Percentiles rank a stretch among this genome's conserved stretches.
Conservation (phyloP, 164 flowering plant genomes). For the Vitis rupestris region DNA sequence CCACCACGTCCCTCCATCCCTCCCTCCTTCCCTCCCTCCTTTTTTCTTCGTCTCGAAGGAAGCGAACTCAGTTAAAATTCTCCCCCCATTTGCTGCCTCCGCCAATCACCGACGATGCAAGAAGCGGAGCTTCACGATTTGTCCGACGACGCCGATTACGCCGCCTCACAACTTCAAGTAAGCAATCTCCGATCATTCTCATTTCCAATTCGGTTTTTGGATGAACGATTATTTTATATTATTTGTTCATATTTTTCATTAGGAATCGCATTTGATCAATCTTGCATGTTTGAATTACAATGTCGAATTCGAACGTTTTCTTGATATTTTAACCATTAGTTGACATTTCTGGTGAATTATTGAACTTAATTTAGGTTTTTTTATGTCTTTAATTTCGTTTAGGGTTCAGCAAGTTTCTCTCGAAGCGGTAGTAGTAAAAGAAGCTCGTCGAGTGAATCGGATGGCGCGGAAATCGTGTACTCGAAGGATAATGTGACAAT, state of each 20-base stretch:
- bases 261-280: background rate
- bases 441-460: slow-evolving; percentile 50
- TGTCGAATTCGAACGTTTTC: background rate
- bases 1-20: background rate
- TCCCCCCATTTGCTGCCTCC: background rate
- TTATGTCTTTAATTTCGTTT: slow-evolving; percentile 3
- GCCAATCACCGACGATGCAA: slow-evolving; percentile 45
- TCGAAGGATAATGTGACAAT: slow-evolving; percentile 88
- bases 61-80: background rate
- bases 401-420: slow-evolving; percentile 56
- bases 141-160: slow-evolving; percentile 96
- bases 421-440: slow-evolving; percentile 49
- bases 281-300: background rate
- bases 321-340: background rate
- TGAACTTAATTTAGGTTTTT: background rate
- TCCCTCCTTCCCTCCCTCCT: background rate
- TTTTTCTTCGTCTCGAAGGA: slow-evolving; percentile 19
- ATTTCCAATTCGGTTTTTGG: background rate
- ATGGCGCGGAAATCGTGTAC: slow-evolving; percentile 72
- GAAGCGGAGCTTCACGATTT: slow-evolving; percentile 82
- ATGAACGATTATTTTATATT: no score
- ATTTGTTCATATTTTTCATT: no score
- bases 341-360: background rate
- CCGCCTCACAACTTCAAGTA: slow-evolving; percentile 83
- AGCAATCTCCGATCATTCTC: background rate